Conservation (phyloP, 345 rosid species). For the Erucastrum elatum region DNA sequence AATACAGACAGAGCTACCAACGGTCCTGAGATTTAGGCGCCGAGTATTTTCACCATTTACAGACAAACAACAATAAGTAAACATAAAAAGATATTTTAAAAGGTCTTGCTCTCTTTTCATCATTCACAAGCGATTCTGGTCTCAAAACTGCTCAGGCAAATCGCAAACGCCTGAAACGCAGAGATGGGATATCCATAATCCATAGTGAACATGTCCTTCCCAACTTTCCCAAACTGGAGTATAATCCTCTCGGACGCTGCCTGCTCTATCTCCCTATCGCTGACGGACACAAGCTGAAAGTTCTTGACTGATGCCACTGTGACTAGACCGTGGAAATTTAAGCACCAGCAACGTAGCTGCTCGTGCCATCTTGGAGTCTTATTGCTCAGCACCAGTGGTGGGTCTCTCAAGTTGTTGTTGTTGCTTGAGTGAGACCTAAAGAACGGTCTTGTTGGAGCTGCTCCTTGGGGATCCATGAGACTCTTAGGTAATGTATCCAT, state of each 20-base stretch:
- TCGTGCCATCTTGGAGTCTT: constrained; percentile 88
- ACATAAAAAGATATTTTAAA: background rate
- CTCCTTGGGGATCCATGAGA: constrained; percentile 42
- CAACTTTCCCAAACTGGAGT: constrained; percentile 80
- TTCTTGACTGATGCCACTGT: constrained; percentile 82
- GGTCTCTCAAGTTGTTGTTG: constrained; percentile 40
- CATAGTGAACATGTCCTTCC: constrained; percentile 78
- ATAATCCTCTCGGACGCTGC: constrained; percentile 52
- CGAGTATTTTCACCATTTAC: background rate
- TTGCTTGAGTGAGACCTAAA: constrained; percentile 52
- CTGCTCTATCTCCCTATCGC: constrained; percentile 46
- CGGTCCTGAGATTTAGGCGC: background rate
- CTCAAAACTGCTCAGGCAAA: constrained; percentile 82
- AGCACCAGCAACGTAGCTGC: constrained; percentile 81
- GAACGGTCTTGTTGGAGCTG: constrained; percentile 31
- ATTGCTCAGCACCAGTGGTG: constrained; percentile 52
- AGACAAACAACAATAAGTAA: constrained; percentile 5
- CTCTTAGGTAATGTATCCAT: constrained; percentile 59
- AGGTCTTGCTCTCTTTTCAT: constrained; percentile 8
- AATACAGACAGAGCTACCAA: constrained; percentile 13
- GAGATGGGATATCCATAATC: constrained; percentile 75
- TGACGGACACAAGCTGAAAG: constrained; percentile 67
- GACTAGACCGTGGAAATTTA: constrained; percentile 75
- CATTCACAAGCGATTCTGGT: constrained; percentile 80
- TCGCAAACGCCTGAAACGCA: constrained; percentile 77